These are phyloP conservation scores for Fusarium gaditjirri DNA, from an alignment of 2,329 filamentous ascomycete species.

Conservation along the genomic window DNA sequence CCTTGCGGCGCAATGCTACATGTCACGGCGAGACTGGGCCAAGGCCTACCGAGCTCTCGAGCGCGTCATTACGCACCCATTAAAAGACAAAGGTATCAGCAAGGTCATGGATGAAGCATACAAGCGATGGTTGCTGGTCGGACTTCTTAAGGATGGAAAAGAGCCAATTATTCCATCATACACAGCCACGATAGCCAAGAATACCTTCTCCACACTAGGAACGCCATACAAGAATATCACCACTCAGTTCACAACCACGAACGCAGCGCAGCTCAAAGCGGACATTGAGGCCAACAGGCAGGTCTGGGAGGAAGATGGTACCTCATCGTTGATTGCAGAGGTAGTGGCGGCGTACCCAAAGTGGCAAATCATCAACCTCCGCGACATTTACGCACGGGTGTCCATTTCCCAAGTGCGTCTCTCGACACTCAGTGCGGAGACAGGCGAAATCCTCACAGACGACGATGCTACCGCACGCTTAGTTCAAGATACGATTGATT, in stretches of 20 bases:
- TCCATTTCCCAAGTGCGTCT: slow-evolving; percentile 63
- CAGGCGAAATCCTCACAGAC: slow-evolving; percentile 55
- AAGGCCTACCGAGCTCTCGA: slow-evolving; percentile 71
- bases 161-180: slow-evolving; percentile 65
- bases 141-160: slow-evolving; percentile 76
- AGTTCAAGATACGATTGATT: slow-evolving; percentile 65
- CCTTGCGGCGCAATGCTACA: slow-evolving; percentile 71
- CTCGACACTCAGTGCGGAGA: slow-evolving; percentile 65
- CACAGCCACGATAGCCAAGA: slow-evolving; percentile 63
- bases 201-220: slow-evolving; percentile 66
- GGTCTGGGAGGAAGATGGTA: slow-evolving; percentile 78
- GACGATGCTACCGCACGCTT: slow-evolving; percentile 59
- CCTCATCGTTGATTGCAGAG: slow-evolving; percentile 75
- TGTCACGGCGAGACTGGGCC: slow-evolving; percentile 69
- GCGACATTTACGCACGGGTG: slow-evolving; percentile 74
- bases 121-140: slow-evolving; percentile 88
- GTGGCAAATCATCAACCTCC: slow-evolving; percentile 79
- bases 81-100: slow-evolving; percentile 70
- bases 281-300: slow-evolving; percentile 69
- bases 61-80: slow-evolving; percentile 74
- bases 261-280: slow-evolving; percentile 67
- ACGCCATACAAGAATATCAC: slow-evolving; percentile 79
- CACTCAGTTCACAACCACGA: slow-evolving; percentile 69
- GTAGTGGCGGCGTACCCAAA: slow-evolving; percentile 77
- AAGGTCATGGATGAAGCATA: slow-evolving; percentile 89